Base-by-base conservation (phyloP, 2,329 filamentous ascomycete species). In the Aspergillus sp. region DNA sequence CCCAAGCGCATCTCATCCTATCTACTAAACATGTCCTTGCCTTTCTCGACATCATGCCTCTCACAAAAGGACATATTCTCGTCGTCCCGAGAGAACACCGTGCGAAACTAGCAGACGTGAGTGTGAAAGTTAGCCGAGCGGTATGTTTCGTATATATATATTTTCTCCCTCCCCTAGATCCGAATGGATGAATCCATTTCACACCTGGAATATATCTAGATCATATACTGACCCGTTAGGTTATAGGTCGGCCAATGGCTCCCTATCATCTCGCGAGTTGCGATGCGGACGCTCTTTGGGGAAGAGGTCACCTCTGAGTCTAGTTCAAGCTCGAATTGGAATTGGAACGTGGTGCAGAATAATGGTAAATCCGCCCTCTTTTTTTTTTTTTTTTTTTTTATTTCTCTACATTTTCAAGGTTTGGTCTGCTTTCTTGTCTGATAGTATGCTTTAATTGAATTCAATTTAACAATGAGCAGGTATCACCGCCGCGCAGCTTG, bases 291-390 rank as follows among this genome's bases (percentile, higher is more conserved):
- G 0, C 82, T 96, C 42, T 84, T 87, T 32, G 67, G 76, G 56
- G 67, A 74, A 60, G 68, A 75, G 36, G 16, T 2, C 16, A 14
- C 7, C 3, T 42, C 36, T 58, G 58, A 53, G 9, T 47, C 45
- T 18, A 6, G 16, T 42, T 54, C 70, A n/a, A 71, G 77, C 49
- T 71, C 66, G 54, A 93, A 97, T 77, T 98, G 94, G 90, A 97
- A 98, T 77, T 98, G 94, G 90, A 99, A 99, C 75, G 87, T 98
- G 31, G 91, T 98, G 57, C 94, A 98, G 80, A 98, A 98, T 74
- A 98, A 97, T 68, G 92, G 84, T 85, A 67, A 55, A 60, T 57
- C 29, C 42, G 57, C 36, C 55, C 29, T 50, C 50, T 55, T 53
- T 11, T 54, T 36, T 29, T n/a, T 16, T 42, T 54, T 36, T 29